Evolutionary conservation across 1,139 yeast genomes (phyloP), one percentile per base, ranked within the genome.

Genomic region (Lodderomyces jiufengensis): DNA sequence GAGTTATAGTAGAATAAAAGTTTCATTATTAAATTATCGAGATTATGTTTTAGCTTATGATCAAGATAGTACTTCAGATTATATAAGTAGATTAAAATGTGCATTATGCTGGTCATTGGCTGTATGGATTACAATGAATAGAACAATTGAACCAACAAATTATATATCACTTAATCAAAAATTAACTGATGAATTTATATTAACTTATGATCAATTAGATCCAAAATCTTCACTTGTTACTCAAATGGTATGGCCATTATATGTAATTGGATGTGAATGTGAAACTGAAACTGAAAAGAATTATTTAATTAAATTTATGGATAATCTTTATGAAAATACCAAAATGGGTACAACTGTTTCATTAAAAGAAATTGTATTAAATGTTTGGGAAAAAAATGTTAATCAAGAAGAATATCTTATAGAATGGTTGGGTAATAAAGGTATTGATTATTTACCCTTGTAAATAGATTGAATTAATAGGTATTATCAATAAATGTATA

Each of bases 171-270:
- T 45, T 9, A 55, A 63, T 15, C 50, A 49, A 12, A 58, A 61
- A 8, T 47, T 61, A 8, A 58, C 71, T 3, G 48, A 55, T 31
- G 80, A 75, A 43, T 75, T 75, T 44, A 63, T 74, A 2, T 57
- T 59, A 9, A 63, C 66, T 2, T 73, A 74, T 45, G 58, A 61
- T 2, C 52, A 70, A 0, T 55, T 75, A 63, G 66, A 70, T 15
- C 49, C 68, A 1, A 48, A 50, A 6, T 62, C 73, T 2, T 76
- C 78, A 2, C 51, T 67, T 18, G 70, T 73, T 2, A 73, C 78
- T 1, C 80, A 75, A 45, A 75, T 75, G 80, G 78, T 75, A 2
- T 75, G 80, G 80, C 80, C 80, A 0, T 57, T 74, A 1, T 72
- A 70, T 48, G 70, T 71, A 7, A 57, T 74, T 31, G 74, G 70